Base-by-base conservation (phyloP, 2,329 filamentous ascomycete species). In the Tolypocladium guangdongense region DNA sequence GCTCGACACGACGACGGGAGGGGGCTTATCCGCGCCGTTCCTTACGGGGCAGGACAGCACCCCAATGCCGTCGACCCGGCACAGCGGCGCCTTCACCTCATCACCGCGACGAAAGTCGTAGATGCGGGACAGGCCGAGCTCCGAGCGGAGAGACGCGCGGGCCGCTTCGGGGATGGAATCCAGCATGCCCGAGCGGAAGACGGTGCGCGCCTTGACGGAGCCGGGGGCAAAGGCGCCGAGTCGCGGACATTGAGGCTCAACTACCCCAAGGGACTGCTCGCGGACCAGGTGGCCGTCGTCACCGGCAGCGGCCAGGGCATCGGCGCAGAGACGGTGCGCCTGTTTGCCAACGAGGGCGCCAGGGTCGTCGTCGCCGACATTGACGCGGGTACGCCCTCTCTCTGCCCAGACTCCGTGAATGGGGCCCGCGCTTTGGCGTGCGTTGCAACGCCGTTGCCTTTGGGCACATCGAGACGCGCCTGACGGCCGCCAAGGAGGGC, bases 281-380 rank as follows among this genome's bases (percentile, higher is more conserved):
- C 80, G 33, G 87, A 86, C 51, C 89, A 95, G 67, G 82, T 87
- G 18, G 90, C 90, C 63, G 95, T 96, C 68, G 86, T 95, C 67
- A 96, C 90, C 2, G 89, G 90, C 46, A 83, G 84, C 20, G 89
- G 88, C 10, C 89, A 95, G 68, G 90, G 90, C 55, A 95, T 95
- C 66, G 90, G 90, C 27, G 90, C 89, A 32, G 90, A 95, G 71
- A 78, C 86, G 35, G 90, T 90, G 8, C 78, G 84, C 11, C 72
- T 95, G 3, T 95, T 95, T 63, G 89, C 88, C 14, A 92, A 90
- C 56, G 89, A 96, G 70, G 90, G 90, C 27, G 89, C 90, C 18
- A 90, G 86, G 66, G 89, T 95, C 0, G 75, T 95, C 12, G 76
- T 95, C 47, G 85, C 88, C 27, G 90, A 95, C 71, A 89, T 95